A percentile compares a stretch with the other conserved stretches of the same genome.
Evolutionary conservation across 2,329 filamentous ascomycete species (phyloP).

Genomic region (Colletotrichum agaves): DNA sequence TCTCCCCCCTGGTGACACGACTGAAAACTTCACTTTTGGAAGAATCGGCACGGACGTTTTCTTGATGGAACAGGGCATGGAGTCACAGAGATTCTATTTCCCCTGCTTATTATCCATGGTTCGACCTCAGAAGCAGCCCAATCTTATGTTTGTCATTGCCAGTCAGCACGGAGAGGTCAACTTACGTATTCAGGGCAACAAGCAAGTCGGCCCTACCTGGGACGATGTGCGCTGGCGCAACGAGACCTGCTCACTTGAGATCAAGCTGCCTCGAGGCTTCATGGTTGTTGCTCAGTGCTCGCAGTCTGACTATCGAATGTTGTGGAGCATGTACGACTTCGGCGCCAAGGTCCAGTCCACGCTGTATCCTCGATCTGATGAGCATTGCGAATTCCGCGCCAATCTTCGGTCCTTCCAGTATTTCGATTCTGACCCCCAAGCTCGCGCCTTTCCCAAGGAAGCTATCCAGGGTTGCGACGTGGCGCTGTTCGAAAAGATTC

Average conservation of each 20-base stretch:
- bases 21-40: constrained; percentile 80
- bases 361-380: constrained; percentile 75
- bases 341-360: constrained; percentile 79
- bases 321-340: constrained; percentile 89
- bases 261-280: constrained; percentile 81
- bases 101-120: constrained; percentile 81
- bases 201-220: constrained; percentile 78
- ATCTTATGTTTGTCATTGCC: constrained; percentile 77
- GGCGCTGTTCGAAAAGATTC: constrained; percentile 77
- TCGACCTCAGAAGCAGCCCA: constrained; percentile 74
- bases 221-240: constrained; percentile 84
- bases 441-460: constrained; percentile 80
- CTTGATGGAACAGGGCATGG: constrained; percentile 77
- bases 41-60: constrained; percentile 80
- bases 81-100: constrained; percentile 74
- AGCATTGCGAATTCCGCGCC: constrained; percentile 75
- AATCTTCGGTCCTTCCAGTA: constrained; percentile 82
- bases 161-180: constrained; percentile 85
- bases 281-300: constrained; percentile 75
- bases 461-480: constrained; percentile 77
- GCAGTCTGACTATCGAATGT: constrained; percentile 79
- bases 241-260: constrained; percentile 71
- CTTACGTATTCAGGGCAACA: constrained; percentile 76
- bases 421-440: constrained; percentile 76
- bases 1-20: constrained; percentile 81